phyloP scores from a whole-genome alignment of 306 rosid species.

The Cyclanthera cordifolia region DNA sequence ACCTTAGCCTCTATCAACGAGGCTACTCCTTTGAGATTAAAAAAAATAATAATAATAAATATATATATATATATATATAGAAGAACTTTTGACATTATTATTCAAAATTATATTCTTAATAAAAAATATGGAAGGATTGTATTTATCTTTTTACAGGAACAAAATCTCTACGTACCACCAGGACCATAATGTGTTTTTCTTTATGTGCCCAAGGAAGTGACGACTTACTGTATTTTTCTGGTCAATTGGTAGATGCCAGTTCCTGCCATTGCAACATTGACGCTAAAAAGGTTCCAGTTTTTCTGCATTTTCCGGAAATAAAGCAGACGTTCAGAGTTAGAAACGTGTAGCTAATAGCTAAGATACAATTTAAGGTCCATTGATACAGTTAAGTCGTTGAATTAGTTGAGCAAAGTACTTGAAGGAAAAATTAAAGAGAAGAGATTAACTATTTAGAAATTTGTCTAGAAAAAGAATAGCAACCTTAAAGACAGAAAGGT shows the following conservation, averaged over 20 bases:
- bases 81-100: no score
- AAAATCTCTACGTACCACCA: neutral
- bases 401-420: neutral
- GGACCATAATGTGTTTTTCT: neutral
- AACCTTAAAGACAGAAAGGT: neutral
- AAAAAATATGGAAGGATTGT: neutral
- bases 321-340: neutral
- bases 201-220: neutral
- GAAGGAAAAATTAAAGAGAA: neutral
- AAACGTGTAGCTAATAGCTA: neutral
- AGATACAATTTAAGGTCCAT: neutral
- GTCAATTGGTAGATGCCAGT: constrained; percentile 82
- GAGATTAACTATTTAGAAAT: neutral
- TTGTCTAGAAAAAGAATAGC: neutral
- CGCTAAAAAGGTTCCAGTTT: constrained; percentile 91
- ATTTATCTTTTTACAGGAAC: neutral
- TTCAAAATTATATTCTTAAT: no score
- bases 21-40: no score
- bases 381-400: neutral
- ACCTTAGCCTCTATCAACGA: no score
- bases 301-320: constrained; percentile 42
- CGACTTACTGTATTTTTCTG: constrained; percentile 63
- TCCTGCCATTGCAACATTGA: constrained; percentile 80
- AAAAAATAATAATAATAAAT: no score
- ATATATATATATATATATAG: no score